Conservation (phyloP, 371 early-diverging fungal genomes). For the Actinomortierella wolfii region DNA sequence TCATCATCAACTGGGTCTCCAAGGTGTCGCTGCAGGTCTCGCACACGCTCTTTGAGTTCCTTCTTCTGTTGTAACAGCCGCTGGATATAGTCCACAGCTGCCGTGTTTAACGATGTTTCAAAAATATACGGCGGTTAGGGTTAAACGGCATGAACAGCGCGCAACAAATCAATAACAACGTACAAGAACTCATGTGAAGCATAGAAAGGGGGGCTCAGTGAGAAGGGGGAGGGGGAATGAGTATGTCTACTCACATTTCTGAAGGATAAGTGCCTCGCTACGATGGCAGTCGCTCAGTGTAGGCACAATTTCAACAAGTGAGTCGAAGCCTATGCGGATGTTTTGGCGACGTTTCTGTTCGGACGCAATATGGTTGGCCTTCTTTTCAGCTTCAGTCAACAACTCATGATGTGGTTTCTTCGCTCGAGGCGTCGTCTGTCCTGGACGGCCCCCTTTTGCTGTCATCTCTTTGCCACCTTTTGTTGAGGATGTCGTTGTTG, state of each 20-base stretch:
- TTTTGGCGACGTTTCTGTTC: conserved; percentile 90
- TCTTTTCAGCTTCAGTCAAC: conserved; percentile 85
- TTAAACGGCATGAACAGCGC: not conserved
- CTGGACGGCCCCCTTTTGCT: no score
- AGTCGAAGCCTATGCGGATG: conserved; percentile 85
- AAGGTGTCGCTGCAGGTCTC: conserved; percentile 25
- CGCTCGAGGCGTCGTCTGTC: not conserved
- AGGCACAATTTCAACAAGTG: conserved; percentile 82
- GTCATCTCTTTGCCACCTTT: no score
- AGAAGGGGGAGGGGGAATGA: conserved; percentile 8
- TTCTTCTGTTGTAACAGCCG: conserved; percentile 33
- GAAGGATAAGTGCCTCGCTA: conserved; percentile 63
- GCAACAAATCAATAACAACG: not conserved
- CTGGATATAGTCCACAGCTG: conserved; percentile 45
- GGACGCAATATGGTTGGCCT: conserved; percentile 88
- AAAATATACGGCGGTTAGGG: not conserved
- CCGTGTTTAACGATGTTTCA: not conserved
- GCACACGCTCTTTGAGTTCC: conserved; percentile 37
- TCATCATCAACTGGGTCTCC: conserved; percentile 36
- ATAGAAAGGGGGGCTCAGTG: no score
- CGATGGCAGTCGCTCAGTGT: conserved; percentile 65
- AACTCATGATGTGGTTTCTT: conserved; percentile 59
- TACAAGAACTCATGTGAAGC: no score
- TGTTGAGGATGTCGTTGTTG: no score
- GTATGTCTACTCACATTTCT: conserved; percentile 56